phyloP scores from a whole-genome alignment of 164 flowering plant genomes.

The Chimonanthus salicifolius region DNA sequence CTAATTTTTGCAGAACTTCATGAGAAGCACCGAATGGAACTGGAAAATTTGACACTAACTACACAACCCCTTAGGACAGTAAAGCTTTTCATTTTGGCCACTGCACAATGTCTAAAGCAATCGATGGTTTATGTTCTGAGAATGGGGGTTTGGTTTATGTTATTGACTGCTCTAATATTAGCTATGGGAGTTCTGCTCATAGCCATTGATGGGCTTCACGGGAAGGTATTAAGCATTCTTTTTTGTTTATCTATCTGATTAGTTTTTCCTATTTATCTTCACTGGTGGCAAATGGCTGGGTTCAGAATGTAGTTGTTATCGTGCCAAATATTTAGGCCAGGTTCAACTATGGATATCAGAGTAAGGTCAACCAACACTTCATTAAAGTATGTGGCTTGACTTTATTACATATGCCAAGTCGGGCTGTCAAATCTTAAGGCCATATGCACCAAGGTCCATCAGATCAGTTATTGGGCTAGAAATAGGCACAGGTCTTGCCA shows the following conservation, averaged over 20 bases:
- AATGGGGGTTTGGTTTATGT: conserved; percentile 63
- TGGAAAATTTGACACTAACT: conserved; percentile 61
- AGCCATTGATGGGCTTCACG: conserved; percentile 67
- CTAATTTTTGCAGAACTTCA: conserved; percentile 41
- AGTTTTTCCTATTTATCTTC: neutral
- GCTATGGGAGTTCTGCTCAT: conserved; percentile 42
- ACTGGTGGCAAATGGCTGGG: neutral
- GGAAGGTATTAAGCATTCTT: conserved; percentile 45
- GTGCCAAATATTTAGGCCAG: no score
- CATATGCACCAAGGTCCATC: no score
- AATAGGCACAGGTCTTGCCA: no score
- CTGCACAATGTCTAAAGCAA: conserved; percentile 37
- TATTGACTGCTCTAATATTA: conserved; percentile 26
- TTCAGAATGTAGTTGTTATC: neutral
- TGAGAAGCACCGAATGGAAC: conserved; percentile 50
- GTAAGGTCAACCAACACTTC: no score
- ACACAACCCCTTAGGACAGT: conserved; percentile 64
- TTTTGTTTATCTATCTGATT: neutral
- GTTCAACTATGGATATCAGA: no score
- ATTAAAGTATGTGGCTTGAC: no score
- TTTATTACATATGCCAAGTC: no score
- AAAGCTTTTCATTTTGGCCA: conserved; percentile 54
- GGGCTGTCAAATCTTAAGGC: no score
- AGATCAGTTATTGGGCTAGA: no score
- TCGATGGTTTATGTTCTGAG: conserved; percentile 51